Evolutionary conservation across 75 land plant genomes (phyloP), one percentile per base, ranked within the genome.

Genomic region (Isoetes taiwanensis): DNA sequence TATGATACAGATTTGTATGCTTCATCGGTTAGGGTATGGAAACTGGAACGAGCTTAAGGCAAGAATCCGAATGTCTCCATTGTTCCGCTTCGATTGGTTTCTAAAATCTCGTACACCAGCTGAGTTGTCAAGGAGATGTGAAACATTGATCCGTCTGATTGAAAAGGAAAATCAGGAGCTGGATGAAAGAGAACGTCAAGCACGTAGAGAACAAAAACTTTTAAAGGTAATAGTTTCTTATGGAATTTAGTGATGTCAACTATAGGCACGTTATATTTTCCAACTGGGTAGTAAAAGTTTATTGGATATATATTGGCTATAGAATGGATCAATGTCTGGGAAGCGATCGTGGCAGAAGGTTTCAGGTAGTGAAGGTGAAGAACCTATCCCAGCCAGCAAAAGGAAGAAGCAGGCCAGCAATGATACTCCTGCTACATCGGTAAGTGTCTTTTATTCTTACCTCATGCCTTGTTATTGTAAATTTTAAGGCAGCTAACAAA

Each of bases 31-130:
- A 6, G 50, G 50, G 23, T 46, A 46, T n/a, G 50, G 50, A 5
- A 46, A 46, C 19, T 46, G 50, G 50, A 23, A 46, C 50, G 50
- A 46, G 50, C 16, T 46, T n/a, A 46, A 46, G n/a, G 23, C 50
- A 5, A 23, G 25, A 16, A 46, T 46, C 4, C 50, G 50, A 5
- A 46, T 46, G 50, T 46, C 50, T 19, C 50, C 50, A 5, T 19
- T 46, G 6, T 46, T 46, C 50, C 16, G 50, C 6, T 46, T 46
- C 19, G 50, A 46, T n/a, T 46, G 50, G 50, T 46, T 46, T n/a
- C 16, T 46, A 5, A 46, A 46, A 23, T 46, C 50, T 19, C 16
- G 50, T 6, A 46, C 50, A 5, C 50, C 50, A n/a, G 50, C 12
- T 19, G 50, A 46, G 38, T 23, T 46, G 12, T 19, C 50, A 16